These are phyloP conservation scores for Fusarium redolens DNA, from an alignment of 2,329 filamentous ascomycete genomes.

Conservation along the genomic window DNA sequence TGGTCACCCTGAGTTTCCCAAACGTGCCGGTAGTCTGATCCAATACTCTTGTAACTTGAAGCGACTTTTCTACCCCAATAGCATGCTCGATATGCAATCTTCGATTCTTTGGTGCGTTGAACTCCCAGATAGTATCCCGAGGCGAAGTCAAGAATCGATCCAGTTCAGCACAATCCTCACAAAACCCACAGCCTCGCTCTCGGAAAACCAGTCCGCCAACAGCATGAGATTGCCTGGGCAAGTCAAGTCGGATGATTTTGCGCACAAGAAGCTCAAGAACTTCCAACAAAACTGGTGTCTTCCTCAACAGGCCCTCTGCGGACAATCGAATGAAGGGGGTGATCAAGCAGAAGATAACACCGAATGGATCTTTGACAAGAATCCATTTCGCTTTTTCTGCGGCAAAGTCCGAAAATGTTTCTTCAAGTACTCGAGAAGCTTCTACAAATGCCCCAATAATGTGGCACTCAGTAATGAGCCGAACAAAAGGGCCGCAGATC, in stretches of 20 bases:
- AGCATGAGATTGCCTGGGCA: background rate
- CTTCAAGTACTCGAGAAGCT: background rate
- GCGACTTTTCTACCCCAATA: background rate
- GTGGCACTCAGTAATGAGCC: conserved; percentile 4
- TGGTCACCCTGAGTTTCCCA: background rate
- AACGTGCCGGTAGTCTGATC: background rate
- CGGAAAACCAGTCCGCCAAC: background rate
- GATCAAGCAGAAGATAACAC: background rate
- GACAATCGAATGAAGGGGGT: background rate
- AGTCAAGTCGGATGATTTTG: background rate
- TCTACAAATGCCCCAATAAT: background rate
- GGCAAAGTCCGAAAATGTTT: background rate
- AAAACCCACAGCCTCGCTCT: conserved; percentile 11
- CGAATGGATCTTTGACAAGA: background rate
- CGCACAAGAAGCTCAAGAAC: conserved; percentile 9
- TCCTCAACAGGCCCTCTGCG: background rate
- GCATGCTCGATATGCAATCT: conserved; percentile 1
- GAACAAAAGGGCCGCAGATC: background rate
- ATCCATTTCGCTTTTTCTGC: background rate
- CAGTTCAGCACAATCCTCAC: conserved; percentile 6
- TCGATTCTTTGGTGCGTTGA: background rate
- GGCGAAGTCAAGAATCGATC: conserved; percentile 4
- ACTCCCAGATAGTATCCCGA: background rate
- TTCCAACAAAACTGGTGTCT: background rate
- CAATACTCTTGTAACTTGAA: background rate